A percentile compares a stretch with the other conserved stretches of the same genome.
phyloP scores from a whole-genome alignment of 768 basidiomycete species.

The Suillus discolor region DNA sequence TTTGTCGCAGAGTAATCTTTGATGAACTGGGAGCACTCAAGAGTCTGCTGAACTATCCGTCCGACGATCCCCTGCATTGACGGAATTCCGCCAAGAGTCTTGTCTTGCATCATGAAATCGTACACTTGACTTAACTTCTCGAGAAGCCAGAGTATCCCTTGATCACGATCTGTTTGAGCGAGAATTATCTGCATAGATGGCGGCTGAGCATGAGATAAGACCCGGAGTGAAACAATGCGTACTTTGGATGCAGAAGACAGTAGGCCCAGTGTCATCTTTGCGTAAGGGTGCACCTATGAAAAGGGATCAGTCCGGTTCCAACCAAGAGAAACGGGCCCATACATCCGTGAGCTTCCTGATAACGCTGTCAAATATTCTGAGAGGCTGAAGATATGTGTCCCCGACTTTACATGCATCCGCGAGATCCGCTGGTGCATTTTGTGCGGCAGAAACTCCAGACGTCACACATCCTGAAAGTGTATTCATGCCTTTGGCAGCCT shows the following conservation, averaged over 20 bases:
- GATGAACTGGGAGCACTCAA: constrained; percentile 12
- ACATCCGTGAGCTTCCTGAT: background rate
- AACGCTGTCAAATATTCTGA: background rate
- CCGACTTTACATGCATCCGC: background rate
- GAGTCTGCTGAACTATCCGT: constrained; percentile 3
- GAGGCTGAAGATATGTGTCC: background rate
- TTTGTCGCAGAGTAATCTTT: constrained; percentile 7
- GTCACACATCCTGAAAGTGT: background rate
- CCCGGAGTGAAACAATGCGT: background rate
- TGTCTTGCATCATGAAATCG: constrained; percentile 1
- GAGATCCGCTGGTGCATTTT: background rate
- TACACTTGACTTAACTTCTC: constrained; percentile 5
- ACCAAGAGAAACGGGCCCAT: background rate
- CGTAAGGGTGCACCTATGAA: constrained; percentile 7
- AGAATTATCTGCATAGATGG: background rate
- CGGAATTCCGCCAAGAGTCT: background rate
- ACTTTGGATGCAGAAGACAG: constrained; percentile 4
- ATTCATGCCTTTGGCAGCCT: background rate
- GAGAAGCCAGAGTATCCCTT: constrained; percentile 3
- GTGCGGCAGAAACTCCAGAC: background rate
- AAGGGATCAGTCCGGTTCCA: background rate
- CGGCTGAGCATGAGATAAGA: no score
- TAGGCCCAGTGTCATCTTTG: background rate
- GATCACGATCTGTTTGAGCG: background rate
- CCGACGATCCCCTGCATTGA: background rate